Conservation (phyloP, 2,329 filamentous ascomycete species). For the Fusarium verticillioides region DNA sequence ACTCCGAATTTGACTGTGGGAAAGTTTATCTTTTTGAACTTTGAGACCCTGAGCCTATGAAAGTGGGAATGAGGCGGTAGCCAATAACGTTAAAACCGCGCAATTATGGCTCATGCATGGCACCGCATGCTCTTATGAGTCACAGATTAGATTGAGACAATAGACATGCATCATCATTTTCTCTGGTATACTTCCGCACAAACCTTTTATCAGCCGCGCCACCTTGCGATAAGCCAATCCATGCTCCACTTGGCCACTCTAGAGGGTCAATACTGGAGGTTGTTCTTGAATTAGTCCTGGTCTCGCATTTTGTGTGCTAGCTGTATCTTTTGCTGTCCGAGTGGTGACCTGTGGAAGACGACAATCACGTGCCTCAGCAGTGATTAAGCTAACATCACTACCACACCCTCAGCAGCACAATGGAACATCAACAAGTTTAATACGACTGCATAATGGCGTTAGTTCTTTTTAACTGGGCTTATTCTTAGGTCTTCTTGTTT, state of each 20-base stretch:
- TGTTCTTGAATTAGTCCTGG: no score
- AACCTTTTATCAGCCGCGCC: not conserved
- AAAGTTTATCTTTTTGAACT: no score
- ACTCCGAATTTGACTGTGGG: not conserved
- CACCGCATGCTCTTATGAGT: not conserved
- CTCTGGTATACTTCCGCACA: not conserved
- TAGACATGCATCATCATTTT: not conserved
- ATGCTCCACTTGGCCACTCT: no score
- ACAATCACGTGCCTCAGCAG: not conserved
- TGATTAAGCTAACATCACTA: not conserved
- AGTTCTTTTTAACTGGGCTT: not conserved
- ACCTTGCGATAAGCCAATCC: no score
- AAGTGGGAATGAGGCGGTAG: not conserved
- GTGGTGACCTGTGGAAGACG: no score
- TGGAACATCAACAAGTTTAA: not conserved
- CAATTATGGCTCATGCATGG: no score
- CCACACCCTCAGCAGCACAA: not conserved
- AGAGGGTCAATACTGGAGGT: no score
- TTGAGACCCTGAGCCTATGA: not conserved
- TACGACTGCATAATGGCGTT: not conserved
- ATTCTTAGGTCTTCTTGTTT: fast-evolving
- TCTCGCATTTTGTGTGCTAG: no score
- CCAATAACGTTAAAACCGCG: not conserved
- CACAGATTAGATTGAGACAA: fast-evolving
- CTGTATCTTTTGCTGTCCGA: no score